Evolutionary conservation across 2,329 filamentous ascomycete species (phyloP), one percentile per base, ranked within the genome.

Genomic region (Ophiostoma quercus): DNA sequence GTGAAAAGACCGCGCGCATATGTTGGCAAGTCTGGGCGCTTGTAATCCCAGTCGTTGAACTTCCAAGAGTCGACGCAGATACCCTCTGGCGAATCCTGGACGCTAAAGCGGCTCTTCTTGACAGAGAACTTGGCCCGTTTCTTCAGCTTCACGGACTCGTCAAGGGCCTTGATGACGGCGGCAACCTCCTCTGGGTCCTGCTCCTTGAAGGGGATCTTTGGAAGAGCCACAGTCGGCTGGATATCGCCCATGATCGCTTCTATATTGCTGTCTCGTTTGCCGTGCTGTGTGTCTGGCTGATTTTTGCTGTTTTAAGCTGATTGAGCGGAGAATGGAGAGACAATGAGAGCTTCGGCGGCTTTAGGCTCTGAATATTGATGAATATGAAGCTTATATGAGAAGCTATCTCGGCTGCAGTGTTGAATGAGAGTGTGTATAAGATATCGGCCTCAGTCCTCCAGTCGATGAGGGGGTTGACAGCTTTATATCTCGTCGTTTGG

Each of bases 1-100:
- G 94, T 99, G 80, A 99, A 99, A 1, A 99, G 85, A 7, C 95
- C 95, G 69, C 95, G 89, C 6, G 95, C 94, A 78, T 97, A 97
- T 1, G 92, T 97, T 6, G 95, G 95, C 12, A 99, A 85, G 74
- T 92, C 86, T 19, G 82, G 81, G 74, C 90, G 90, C 82, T 98
- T 98, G 85, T 98, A 99, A 76, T 98, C 94, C 90, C 90, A 96
- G 74, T 99, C 95, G 75, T 91, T 88, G 79, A 98, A 90, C 74
- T 90, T 90, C 95, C 95, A 99, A 2, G 94, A 97, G 77, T 95
- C 88, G 70, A 98, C 92, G 6, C 82, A 82, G 73, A 92, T 86
- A 34, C 86, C 83, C 71, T 88, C 83, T 29, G 85, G 83, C 6
- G 89, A 92, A 19, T 81, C 80, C 60, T 82, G 80, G 25, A 98